A percentile compares a stretch with the other conserved stretches of the same genome.
Evolutionary conservation across 2,329 filamentous ascomycete genomes (phyloP).

Genomic region (Monosporascus sp.): DNA sequence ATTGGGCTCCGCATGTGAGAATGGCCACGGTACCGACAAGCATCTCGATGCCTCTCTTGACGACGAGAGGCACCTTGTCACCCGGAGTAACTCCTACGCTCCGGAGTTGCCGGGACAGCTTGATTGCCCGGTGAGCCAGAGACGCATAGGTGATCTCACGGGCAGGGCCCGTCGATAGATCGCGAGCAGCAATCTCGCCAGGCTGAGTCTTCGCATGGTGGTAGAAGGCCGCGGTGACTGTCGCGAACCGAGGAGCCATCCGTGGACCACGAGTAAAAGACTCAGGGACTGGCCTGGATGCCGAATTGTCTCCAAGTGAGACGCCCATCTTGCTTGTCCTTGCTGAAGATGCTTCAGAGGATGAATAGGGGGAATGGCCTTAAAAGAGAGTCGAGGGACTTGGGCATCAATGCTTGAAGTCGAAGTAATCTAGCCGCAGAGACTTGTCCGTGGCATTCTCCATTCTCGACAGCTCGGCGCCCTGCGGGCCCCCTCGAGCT

Average conservation of each 20-base stretch:
- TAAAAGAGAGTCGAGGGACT: not conserved
- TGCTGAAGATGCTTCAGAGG: not conserved
- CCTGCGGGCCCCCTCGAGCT: not conserved
- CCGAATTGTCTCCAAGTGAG: not conserved
- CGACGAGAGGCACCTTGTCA: constrained; percentile 49
- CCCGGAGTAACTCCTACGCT: constrained; percentile 34
- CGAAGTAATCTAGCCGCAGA: not conserved
- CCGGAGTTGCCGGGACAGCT: constrained; percentile 35
- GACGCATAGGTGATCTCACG: constrained; percentile 37
- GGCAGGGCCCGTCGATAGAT: constrained; percentile 15
- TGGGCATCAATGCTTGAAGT: not conserved
- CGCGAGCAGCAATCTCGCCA: constrained; percentile 6
- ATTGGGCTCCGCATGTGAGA: constrained; percentile 52
- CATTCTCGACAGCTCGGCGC: not conserved
- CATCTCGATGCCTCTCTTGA: constrained; percentile 51
- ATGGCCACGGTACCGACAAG: constrained; percentile 51
- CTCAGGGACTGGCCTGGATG: constrained; percentile 1
- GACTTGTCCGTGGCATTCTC: not conserved
- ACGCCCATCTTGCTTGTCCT: not conserved
- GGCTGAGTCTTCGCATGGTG: constrained; percentile 8
- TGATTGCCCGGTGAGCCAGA: constrained; percentile 37
- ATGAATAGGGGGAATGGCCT: not conserved
- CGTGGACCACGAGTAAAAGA: constrained; percentile 2
- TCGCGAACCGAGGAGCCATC: constrained; percentile 1
- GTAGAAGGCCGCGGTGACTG: constrained; percentile 10